A percentile compares a stretch with the other conserved stretches of the same genome.
These are phyloP conservation scores for Xylaria sp. DNA, from an alignment of 2,329 filamentous ascomycete genomes.

Conservation along the genomic window DNA sequence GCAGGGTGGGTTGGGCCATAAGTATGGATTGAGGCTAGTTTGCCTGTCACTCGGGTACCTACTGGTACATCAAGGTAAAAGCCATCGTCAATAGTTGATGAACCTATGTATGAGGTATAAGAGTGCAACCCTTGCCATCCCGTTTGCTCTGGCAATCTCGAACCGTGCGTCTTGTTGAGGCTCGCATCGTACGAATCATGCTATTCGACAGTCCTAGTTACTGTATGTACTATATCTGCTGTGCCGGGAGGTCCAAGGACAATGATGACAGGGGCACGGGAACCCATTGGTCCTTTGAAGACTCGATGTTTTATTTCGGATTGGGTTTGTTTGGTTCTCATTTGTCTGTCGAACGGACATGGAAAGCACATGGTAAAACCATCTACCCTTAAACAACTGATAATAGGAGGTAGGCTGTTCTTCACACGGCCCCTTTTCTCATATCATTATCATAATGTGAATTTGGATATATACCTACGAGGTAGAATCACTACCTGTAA, in stretches of 20 bases:
- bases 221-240: conserved; percentile 2
- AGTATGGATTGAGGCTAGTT: conserved; percentile 30
- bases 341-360: neutral
- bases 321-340: neutral
- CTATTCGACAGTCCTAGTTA: neutral
- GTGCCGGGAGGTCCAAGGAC: neutral
- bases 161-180: conserved; percentile 7
- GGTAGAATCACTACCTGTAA: neutral
- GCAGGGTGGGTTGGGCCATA: conserved; percentile 24
- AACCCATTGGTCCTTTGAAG: neutral
- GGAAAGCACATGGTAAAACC: neutral
- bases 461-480: neutral
- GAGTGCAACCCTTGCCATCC: conserved; percentile 11
- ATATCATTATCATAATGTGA: neutral
- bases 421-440: neutral
- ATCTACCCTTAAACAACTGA: neutral
- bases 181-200: conserved; percentile 4
- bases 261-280: conserved; percentile 16
- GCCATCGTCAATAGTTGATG: conserved; percentile 24
- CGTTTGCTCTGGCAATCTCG: conserved; percentile 10
- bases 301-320: neutral
- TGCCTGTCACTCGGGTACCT: conserved; percentile 20
- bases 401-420: neutral
- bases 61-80: conserved; percentile 14
- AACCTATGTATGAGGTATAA: too few relatives aligned